Base-by-base conservation (phyloP, 164 flowering plant species). In the Vitis labrusca region DNA sequence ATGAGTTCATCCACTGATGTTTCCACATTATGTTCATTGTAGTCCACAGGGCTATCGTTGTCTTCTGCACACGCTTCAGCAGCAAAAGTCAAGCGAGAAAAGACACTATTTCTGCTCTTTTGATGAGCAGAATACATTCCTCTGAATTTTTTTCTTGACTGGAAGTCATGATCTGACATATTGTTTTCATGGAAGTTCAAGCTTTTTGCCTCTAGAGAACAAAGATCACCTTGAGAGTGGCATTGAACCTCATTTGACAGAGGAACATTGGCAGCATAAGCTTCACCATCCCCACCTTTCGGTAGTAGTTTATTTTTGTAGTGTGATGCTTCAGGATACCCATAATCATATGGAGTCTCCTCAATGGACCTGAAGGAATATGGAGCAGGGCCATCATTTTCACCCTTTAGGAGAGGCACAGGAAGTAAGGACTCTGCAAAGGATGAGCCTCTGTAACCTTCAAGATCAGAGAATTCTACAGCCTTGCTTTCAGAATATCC, bases 41-140 rank as follows among this genome's bases (percentile, higher is more conserved):
- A 23, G 27, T 23, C 27, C 27, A 23, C 27, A 23, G 27, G 27
- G 27, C 27, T 23, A 23, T 1, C 27, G 0, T 23, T 74, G 63
- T 53, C 56, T 12, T 16, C 14, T 54, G 57, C n/a, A 54, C 57
- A 8, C 10, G 0, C 3, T 6, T 37, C 5, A 6, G 6, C 44
- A 37, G 7, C 44, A 37, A 37, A 23, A 37, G 44, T 37, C 23
- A 59, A 10, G 61, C 61, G 27, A 15, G 61, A 69, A 72, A 85
- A 85, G 2, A 84, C 89, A 74, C 87, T 85, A 44, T 66, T 15
- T 72, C 83, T 81, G 59, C 60, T 67, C 12, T 64, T 59, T 58
- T 17, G 27, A 51, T 12, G 10, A 48, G 66, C 76, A 51, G 64
- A 71, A 29, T 59, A 9, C 5, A 65, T 63, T 11, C 68, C 27